Evolutionary conservation across 495 filamentous ascomycete species (phyloP), one percentile per base, ranked within the genome.

Genomic region (Filosporella fistucella): DNA sequence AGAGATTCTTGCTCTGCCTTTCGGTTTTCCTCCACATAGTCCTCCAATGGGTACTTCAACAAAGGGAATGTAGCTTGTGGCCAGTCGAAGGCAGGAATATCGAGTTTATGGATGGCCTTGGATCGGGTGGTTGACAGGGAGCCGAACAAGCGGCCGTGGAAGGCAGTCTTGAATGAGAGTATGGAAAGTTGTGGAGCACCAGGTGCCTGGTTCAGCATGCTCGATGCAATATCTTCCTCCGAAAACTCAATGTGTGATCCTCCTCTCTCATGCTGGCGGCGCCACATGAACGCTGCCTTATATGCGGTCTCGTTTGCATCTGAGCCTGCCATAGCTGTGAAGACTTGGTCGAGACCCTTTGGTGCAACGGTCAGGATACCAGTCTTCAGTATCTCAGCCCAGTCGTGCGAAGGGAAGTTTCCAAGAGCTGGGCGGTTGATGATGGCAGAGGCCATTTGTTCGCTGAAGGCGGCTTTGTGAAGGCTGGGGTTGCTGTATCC

Each of bases 231-330:
- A 66, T 98, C 93, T 55, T 88, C 83, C 25, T 81, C 73, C 16
- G 88, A 84, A 71, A 97, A 97, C 53, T 91, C 89, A 23, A 86
- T 86, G 37, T 84, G 60, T 47, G 76, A 64, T 20, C 91, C 91
- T 56, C 93, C 93, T 54, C 93, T 87, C 69, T 96, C 82, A 34
- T 83, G 78, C 63, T 90, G 89, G 18, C 91, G 85, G 52, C 85
- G 85, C 80, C 87, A 98, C 84, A 98, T 98, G 75, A 97, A 97
- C 45, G 93, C 93, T 29, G 93, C 93, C 68, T 98, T 98, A 77
- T 91, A 99, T 41, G 94, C 94, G n/a, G 89, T 89, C 68, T 99
- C 94, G 72, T 96, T 97, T 66, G 93, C 94, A 62, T 98, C 93
- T 8, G 89, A 95, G 55, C 93, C 93, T 42, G 91, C 81, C 81